Evolutionary conservation across 192 early-diverging fungal genomes (phyloP), one percentile per base, ranked within the genome.

Genomic region (Coemansia sp.): DNA sequence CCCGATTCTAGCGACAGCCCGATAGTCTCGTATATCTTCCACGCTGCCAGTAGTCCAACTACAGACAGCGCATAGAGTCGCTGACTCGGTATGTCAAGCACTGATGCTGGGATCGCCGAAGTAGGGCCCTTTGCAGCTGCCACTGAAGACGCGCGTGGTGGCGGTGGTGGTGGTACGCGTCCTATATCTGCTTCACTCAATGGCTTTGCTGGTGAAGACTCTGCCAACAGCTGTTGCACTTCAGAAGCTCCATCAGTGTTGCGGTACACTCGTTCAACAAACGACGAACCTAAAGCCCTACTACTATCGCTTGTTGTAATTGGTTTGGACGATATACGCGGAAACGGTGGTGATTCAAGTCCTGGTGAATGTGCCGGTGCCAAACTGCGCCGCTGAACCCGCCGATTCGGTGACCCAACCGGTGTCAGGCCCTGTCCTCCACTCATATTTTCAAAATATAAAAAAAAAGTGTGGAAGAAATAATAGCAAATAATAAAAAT

Each of bases 251-350:
- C 65, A 2, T 75, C 72, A 12, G 72, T 75, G 76, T 51, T 83
- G 40, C 72, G 76, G 66, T 83, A 78, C 11, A 78, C 76, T 42
- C 80, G 80, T 22, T 83, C 80, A 31, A 75, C 76, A 70, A 83
- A 83, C 10, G 69, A 68, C 7, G 79, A 82, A 27, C 66, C 67
- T 13, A 38, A 16, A 27, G 41, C 29, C 9, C 64, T 66, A 18
- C 36, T 38, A 42, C 60, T 62, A 10, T 34, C 60, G 3, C 38
- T 3, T 13, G 8, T 20, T 70, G 24, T 49, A 33, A 5, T 70
- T 42, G 59, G 10, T 20, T 46, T 62, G 20, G 57, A 34, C 31
- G 57, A 34, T n/a, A 60, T 72, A 12, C 18, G 63, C 41, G 75
- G 70, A 16, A 68, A 54, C 20, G n/a, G 65, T 9, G 75, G 70